These are phyloP conservation scores for Rutstroemia sydowiana DNA, from an alignment of 2,329 filamentous ascomycete genomes.

Conservation along the genomic window DNA sequence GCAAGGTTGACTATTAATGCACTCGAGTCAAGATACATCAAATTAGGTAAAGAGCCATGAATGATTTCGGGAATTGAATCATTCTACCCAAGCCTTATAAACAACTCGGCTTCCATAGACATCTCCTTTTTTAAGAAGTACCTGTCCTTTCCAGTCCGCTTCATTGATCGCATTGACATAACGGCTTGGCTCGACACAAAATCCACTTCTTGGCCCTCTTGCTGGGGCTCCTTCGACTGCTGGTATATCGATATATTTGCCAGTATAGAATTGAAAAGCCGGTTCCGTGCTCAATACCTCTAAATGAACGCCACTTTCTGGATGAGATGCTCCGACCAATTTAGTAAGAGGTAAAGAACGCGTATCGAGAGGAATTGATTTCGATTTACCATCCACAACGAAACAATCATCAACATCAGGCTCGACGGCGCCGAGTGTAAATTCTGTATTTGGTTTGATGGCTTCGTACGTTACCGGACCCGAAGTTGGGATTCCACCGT, in stretches of 20 bases:
- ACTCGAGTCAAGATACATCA: too few relatives aligned
- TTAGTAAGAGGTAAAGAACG: constrained; percentile 51
- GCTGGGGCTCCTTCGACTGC: constrained; percentile 54
- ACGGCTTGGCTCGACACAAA: constrained; percentile 87
- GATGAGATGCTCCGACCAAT: constrained; percentile 67
- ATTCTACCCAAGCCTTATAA: constrained; percentile 75
- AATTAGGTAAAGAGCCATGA: too few relatives aligned
- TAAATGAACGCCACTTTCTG: constrained; percentile 67
- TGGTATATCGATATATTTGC: constrained; percentile 73
- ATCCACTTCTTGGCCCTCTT: constrained; percentile 62
- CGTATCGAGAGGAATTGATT: constrained; percentile 43
- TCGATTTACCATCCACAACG: constrained; percentile 43
- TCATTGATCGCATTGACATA: constrained; percentile 86
- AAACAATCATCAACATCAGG: constrained; percentile 91
- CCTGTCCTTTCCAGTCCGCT: constrained; percentile 70
- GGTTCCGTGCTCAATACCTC: constrained; percentile 90
- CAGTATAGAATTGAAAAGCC: constrained; percentile 95
- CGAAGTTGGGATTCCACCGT: constrained; percentile 63
- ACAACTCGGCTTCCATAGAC: constrained; percentile 75
- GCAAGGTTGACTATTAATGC: too few relatives aligned
- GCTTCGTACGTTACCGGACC: constrained; percentile 55
- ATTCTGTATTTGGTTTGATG: constrained; percentile 57
- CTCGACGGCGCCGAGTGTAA: constrained; percentile 57
- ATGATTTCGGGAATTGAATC: not conserved
- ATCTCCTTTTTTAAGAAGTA: constrained; percentile 75